Conservation (phyloP, 352 stramenopile species). For the Phytophthora lateralis region DNA sequence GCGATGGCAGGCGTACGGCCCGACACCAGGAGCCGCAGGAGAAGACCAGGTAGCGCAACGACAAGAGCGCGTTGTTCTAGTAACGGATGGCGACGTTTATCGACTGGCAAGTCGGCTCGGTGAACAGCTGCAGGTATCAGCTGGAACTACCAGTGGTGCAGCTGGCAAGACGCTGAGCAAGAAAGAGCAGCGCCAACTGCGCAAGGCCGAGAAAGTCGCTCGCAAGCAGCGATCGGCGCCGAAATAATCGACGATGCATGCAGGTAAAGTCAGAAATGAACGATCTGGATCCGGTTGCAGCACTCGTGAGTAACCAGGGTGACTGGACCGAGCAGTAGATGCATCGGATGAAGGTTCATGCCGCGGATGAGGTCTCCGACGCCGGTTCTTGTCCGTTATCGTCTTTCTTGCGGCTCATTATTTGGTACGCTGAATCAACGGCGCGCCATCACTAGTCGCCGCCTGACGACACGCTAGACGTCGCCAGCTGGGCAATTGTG, state of each 20-base stretch:
- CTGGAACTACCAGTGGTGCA: slow-evolving; percentile 10
- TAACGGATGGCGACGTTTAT: slow-evolving; percentile 16
- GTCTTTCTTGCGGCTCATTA: slow-evolving; percentile 12
- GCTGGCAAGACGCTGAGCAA: slow-evolving; percentile 39
- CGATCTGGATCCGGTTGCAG: slow-evolving; percentile 12
- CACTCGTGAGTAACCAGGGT: slow-evolving; percentile 1
- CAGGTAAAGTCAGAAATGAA: slow-evolving; percentile 17
- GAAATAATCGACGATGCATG: slow-evolving; percentile 24
- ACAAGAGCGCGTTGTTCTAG: slow-evolving; percentile 15
- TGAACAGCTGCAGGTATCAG: slow-evolving; percentile 30
- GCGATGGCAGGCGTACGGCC: slow-evolving; percentile 40
- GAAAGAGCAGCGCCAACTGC: slow-evolving; percentile 50
- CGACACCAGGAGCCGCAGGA: slow-evolving; percentile 6
- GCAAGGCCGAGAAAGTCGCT: slow-evolving; percentile 31
- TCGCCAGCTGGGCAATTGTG: slow-evolving; percentile 11
- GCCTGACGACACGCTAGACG: slow-evolving; percentile 9
- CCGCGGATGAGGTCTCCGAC: slow-evolving; percentile 11
- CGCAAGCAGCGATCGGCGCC: slow-evolving; percentile 4
- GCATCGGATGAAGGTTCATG: slow-evolving; percentile 2
- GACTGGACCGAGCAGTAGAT: slow-evolving; percentile 7
- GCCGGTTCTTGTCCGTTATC: neutral
- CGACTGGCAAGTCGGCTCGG: slow-evolving; percentile 22
- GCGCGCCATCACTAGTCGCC: neutral
- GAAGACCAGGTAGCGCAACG: slow-evolving; percentile 8
- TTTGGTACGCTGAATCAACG: neutral